Evolutionary conservation across 2,329 filamentous ascomycete species (phyloP).

Genomic region (Aspergillus persii): DNA sequence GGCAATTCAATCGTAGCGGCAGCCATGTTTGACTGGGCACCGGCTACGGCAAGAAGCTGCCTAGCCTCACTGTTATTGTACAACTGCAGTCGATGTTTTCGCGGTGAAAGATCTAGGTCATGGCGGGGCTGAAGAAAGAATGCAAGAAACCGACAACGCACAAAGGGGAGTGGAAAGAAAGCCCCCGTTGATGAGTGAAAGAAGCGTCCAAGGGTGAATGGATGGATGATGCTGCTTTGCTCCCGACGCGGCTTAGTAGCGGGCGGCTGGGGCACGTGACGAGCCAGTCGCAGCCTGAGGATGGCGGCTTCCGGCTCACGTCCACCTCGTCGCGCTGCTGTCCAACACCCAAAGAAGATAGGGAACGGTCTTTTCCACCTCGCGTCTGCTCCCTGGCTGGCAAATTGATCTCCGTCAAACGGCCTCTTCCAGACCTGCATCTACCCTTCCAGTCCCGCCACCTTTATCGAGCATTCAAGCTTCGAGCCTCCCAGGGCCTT

Average conservation of each 20-base stretch:
- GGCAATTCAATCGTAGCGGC: conserved; percentile 56
- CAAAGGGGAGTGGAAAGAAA: conserved; percentile 7
- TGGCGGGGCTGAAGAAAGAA: conserved; percentile 11
- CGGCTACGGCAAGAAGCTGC: conserved; percentile 18
- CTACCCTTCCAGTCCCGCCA: background rate
- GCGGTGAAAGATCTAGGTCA: conserved; percentile 13
- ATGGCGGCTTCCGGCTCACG: background rate
- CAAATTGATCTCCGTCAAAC: no score
- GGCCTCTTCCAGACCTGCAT: background rate
- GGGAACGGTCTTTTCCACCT: background rate
- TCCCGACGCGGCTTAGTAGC: conserved; percentile 19
- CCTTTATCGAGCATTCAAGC: background rate
- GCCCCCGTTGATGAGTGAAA: conserved; percentile 11
- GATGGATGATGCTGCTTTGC: conserved; percentile 7
- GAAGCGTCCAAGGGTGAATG: conserved; percentile 9
- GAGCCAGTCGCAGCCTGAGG: background rate
- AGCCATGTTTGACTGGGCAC: conserved; percentile 48
- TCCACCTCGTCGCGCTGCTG: background rate
- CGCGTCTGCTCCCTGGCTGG: background rate
- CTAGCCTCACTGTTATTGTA: background rate
- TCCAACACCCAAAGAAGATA: background rate
- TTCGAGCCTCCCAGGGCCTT: background rate
- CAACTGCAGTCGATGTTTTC: conserved; percentile 18
- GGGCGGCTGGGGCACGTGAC: conserved; percentile 4
- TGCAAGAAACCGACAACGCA: conserved; percentile 11